Conservation (phyloP, 148 eudicot genomes). For the Arbutus unedo region DNA sequence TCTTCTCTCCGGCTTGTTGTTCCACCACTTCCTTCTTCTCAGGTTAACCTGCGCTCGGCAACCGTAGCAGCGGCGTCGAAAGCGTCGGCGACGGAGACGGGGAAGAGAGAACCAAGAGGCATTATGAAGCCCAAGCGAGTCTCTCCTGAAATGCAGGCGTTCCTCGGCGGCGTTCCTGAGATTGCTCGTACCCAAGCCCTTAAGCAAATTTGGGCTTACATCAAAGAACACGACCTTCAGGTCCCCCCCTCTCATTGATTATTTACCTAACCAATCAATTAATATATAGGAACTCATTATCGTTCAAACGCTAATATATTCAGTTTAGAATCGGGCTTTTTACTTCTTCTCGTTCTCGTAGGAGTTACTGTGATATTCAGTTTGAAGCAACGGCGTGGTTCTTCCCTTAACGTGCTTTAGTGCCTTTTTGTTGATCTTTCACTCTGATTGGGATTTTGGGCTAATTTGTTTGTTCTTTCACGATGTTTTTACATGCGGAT, state of each 20-base stretch:
- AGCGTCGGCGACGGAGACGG: slow-evolving; percentile 27
- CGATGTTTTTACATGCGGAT: too few species aligned
- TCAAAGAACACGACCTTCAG: slow-evolving; percentile 76
- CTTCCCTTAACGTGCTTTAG: too few species aligned
- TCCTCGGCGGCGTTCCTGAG: slow-evolving; percentile 63
- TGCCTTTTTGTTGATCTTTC: too few species aligned
- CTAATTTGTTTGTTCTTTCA: too few species aligned
- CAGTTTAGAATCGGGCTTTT: not conserved
- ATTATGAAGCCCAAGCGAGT: slow-evolving; percentile 76
- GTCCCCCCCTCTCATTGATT: slow-evolving; percentile 24
- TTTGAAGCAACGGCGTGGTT: too few species aligned
- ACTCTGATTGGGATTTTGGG: too few species aligned
- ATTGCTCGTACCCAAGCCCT: slow-evolving; percentile 73
- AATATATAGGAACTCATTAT: not conserved
- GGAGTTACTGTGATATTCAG: too few species aligned
- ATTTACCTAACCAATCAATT: not conserved
- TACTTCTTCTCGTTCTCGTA: too few species aligned
- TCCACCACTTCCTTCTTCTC: not conserved
- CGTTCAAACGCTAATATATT: not conserved
- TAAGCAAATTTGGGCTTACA: slow-evolving; percentile 86
- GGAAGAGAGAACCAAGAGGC: slow-evolving; percentile 64
- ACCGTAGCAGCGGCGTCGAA: slow-evolving; percentile 33
- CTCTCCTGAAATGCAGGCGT: slow-evolving; percentile 63
- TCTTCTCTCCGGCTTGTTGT: not conserved
- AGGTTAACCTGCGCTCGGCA: slow-evolving; percentile 18